Base-by-base conservation (phyloP, 768 basidiomycete genomes). In the Cyclocybe aegerita region DNA sequence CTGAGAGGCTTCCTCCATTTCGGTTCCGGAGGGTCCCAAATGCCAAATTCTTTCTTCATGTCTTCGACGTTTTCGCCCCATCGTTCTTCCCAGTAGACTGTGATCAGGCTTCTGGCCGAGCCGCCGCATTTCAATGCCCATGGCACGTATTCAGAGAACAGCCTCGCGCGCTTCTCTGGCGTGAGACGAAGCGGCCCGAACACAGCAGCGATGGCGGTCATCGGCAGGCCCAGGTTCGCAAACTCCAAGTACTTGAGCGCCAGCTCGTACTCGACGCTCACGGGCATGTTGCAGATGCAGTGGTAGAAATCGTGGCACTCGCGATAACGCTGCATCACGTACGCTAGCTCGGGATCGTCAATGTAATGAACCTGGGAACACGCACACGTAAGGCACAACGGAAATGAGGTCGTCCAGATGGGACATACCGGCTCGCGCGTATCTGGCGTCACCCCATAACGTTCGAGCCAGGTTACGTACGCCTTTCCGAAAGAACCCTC, bases 291-390 rank as follows among this genome's bases (percentile, higher is more conserved):
- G 71, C 85, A 85, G 53, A 98, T 79, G 61, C 90, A 91, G 64
- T 99, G 97, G 64, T 98, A 97, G 58, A 98, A 88, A 70, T 99
- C 96, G 69, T 99, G 97, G 56, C 90, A 96, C 71, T 99, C 95
- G 17, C 96, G 87, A 67, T 98, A 99, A 44, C 96, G 87, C 58
- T 95, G 92, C 89, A 99, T 93, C 48, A 98, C 90, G 67, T 97
- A 98, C 17, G 97, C 97, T 9, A 97, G 81, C 61, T 97, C 95
- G 2, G 94, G 93, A 61, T 98, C 93, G 62, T 89, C 82, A 49
- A 98, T 87, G 62, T 98, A 98, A 57, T 87, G 90, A 5, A 97
- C 95, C 95, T 98, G 17, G 48, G 14, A 32, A 53, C 37, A 50
- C 34, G 43, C 16, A 39, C 11, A 38, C 44, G 52, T 23, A 39